These are phyloP conservation scores for Linaria vulgaris DNA, from an alignment of 257 asterid genomes.

Conservation along the genomic window DNA sequence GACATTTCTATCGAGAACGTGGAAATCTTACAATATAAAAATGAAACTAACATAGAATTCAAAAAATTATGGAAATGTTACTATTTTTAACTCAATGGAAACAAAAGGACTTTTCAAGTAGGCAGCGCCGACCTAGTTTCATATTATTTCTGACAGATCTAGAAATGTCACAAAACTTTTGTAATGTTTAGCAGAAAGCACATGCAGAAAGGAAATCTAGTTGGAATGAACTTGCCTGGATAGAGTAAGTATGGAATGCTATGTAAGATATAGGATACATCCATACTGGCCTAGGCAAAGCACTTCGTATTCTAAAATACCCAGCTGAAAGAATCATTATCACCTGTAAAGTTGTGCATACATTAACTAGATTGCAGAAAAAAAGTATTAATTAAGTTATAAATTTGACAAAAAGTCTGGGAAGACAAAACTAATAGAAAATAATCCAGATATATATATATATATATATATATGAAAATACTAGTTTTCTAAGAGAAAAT, in stretches of 20 bases:
- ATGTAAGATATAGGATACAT: constrained; percentile 85
- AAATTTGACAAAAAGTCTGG: not conserved
- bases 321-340: constrained; percentile 97
- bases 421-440: not conserved
- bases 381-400: not conserved
- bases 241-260: constrained; percentile 85
- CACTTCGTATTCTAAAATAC: constrained; percentile 77
- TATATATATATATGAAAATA: not conserved
- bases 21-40: too few relatives aligned
- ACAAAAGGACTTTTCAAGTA: too few relatives aligned
- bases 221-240: constrained; percentile 62
- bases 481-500: not conserved
- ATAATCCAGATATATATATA: not conserved
- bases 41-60: too few relatives aligned
- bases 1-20: too few relatives aligned
- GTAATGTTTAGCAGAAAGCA: too few relatives aligned
- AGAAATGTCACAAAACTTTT: too few relatives aligned
- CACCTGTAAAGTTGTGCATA: constrained; percentile 47
- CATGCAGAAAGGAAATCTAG: too few relatives aligned
- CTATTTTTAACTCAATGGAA: too few relatives aligned
- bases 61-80: too few relatives aligned
- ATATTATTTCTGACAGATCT: too few relatives aligned
- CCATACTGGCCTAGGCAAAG: constrained; percentile 82
- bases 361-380: constrained; percentile 4
- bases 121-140: too few relatives aligned